Percentiles rank a stretch among this genome's conserved stretches.
phyloP scores from a whole-genome alignment of 345 rosid genomes.

The Populus simonii region DNA sequence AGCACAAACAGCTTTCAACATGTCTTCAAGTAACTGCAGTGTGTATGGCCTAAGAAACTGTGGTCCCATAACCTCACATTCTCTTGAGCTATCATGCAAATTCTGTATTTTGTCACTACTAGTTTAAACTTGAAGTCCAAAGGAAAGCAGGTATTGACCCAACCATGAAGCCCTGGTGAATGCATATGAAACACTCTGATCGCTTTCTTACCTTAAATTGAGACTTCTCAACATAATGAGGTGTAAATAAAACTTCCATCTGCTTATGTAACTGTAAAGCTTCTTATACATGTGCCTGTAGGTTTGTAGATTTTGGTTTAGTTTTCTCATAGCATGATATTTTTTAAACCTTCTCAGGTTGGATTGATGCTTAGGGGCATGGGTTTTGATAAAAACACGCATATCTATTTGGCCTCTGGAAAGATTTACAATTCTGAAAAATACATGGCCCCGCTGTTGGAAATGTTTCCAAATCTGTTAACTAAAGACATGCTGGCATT shows the following conservation, averaged over 20 bases:
- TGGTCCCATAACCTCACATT: neutral
- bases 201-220: neutral
- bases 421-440: slow-evolving; percentile 85
- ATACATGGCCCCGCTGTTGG: slow-evolving; percentile 83
- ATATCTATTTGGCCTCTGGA: slow-evolving; percentile 89
- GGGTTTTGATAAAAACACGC: slow-evolving; percentile 87
- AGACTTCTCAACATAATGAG: neutral
- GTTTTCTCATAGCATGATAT: slow-evolving; percentile 6
- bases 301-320: neutral
- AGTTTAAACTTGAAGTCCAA: neutral
- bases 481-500: slow-evolving; percentile 89
- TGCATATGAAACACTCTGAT: neutral
- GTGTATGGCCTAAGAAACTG: neutral
- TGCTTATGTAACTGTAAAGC: neutral
- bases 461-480: slow-evolving; percentile 93
- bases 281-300: neutral
- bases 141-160: neutral
- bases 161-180: neutral
- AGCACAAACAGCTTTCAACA: neutral
- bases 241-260: neutral
- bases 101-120: neutral
- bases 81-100: neutral
- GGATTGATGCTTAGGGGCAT: slow-evolving; percentile 99
- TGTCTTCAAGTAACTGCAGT: neutral
- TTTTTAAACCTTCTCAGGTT: slow-evolving; percentile 48